Percentiles rank a stretch among this genome's conserved stretches.
These are phyloP conservation scores for Chytriomyces confervae DNA, from an alignment of 192 early-diverging fungal species.

Conservation along the genomic window DNA sequence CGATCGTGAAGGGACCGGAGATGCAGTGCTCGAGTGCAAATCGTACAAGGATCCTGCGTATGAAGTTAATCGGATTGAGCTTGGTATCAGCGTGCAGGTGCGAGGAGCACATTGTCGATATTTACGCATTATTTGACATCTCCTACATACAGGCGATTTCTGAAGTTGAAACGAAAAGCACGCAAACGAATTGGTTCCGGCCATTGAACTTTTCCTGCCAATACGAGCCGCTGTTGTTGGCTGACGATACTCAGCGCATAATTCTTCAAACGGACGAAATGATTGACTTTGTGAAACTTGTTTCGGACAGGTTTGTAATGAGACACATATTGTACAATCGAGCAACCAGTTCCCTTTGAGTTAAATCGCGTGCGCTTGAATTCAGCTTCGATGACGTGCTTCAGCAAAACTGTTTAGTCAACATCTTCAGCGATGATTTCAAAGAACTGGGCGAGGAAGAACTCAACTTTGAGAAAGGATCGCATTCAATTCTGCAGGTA, in stretches of 20 bases:
- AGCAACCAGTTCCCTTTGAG: no score
- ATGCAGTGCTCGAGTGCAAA: constrained; percentile 56
- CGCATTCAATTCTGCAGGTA: constrained; percentile 59
- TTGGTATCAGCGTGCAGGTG: constrained; percentile 53
- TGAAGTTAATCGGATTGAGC: constrained; percentile 57
- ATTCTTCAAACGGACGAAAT: constrained; percentile 47
- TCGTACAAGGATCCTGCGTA: constrained; percentile 59
- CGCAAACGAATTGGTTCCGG: constrained; percentile 62
- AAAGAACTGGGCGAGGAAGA: constrained; percentile 65
- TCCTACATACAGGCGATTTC: constrained; percentile 50
- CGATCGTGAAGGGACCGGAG: constrained; percentile 55
- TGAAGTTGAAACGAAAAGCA: constrained; percentile 37
- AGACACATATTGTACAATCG: constrained; percentile 2
- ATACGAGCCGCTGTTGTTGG: constrained; percentile 55
- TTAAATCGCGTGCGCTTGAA: neutral
- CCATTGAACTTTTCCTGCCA: constrained; percentile 56
- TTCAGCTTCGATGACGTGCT: constrained; percentile 61
- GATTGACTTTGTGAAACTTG: constrained; percentile 49
- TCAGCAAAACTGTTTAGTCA: constrained; percentile 61
- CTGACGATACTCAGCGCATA: constrained; percentile 36
- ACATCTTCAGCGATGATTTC: constrained; percentile 67
- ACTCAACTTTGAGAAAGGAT: constrained; percentile 59
- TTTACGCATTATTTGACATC: neutral
- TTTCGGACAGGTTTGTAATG: constrained; percentile 44
- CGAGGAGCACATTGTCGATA: no score